Conservation (phyloP, 768 basidiomycete genomes). For the button mushroom (Agaricus bisporus) region DNA sequence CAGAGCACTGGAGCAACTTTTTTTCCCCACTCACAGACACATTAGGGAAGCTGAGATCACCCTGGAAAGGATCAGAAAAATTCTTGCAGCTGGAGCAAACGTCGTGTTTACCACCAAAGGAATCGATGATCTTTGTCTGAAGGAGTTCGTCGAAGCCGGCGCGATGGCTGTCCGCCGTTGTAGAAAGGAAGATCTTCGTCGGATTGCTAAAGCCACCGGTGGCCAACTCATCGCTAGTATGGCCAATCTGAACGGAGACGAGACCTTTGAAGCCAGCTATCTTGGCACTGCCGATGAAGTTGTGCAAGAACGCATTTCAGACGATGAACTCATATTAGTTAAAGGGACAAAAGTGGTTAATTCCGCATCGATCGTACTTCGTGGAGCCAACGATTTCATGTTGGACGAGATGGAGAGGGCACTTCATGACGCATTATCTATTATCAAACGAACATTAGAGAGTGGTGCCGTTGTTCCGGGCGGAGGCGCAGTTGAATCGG, state of each 20-base stretch:
- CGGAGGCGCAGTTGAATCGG: constrained; percentile 95
- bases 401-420: constrained; percentile 99
- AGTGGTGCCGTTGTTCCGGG: constrained; percentile 95
- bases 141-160: constrained; percentile 98
- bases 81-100: constrained; percentile 92
- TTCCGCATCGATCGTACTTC: constrained; percentile 86
- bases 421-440: constrained; percentile 87
- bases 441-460: constrained; percentile 96
- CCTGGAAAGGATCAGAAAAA: constrained; percentile 91
- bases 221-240: constrained; percentile 89
- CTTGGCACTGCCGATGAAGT: constrained; percentile 96
- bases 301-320: constrained; percentile 94
- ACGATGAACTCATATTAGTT: constrained; percentile 94
- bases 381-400: constrained; percentile 99
- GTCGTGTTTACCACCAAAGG: constrained; percentile 97
- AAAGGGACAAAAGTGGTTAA: constrained; percentile 97
- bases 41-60: constrained; percentile 91
- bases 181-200: constrained; percentile 93
- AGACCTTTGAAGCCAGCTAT: constrained; percentile 89
- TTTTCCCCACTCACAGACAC: constrained; percentile 1
- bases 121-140: constrained; percentile 95
- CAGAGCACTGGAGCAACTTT: neutral
- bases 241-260: constrained; percentile 96
- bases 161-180: constrained; percentile 98
- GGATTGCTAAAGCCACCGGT: constrained; percentile 96